Conservation (phyloP, 345 rosid genomes). For the Heritiera littoralis region DNA sequence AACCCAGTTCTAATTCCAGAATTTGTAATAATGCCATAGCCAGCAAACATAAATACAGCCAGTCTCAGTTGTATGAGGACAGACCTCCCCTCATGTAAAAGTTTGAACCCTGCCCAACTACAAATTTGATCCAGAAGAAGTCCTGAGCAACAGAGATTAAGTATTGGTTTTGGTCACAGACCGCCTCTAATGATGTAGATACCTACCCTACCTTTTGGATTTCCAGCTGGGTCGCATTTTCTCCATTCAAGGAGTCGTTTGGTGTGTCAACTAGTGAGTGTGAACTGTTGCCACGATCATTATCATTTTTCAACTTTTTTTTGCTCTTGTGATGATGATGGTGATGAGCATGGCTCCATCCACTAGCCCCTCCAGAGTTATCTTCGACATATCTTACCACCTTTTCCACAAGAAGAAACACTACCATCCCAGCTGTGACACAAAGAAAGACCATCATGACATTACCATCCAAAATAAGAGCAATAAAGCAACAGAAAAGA, state of each 20-base stretch:
- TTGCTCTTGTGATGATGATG: constrained; percentile 61
- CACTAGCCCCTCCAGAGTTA: constrained; percentile 54
- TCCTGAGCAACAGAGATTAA: too few species aligned
- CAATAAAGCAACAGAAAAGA: background rate
- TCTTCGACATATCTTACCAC: constrained; percentile 86
- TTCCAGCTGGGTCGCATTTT: constrained; percentile 26
- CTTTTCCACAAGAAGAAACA: constrained; percentile 94
- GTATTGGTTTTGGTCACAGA: too few species aligned
- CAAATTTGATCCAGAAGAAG: too few species aligned
- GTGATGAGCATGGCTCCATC: constrained; percentile 72
- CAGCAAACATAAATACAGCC: background rate
- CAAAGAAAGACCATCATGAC: constrained; percentile 27
- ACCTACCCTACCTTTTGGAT: constrained; percentile 65
- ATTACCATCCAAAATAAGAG: constrained; percentile 17
- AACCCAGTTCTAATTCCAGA: background rate
- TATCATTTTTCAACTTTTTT: constrained; percentile 60
- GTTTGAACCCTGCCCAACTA: background rate
- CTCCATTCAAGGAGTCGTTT: constrained; percentile 41
- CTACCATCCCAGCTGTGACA: constrained; percentile 87
- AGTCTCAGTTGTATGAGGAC: background rate
- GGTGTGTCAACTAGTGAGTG: constrained; percentile 40
- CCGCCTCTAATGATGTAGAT: background rate
- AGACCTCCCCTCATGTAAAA: background rate
- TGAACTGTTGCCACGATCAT: constrained; percentile 28
- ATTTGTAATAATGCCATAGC: background rate